Percentiles rank a stretch among this genome's conserved stretches.
Conservation (phyloP, 2,329 filamentous ascomycete genomes). For the Pestalotiopsis sp. region DNA sequence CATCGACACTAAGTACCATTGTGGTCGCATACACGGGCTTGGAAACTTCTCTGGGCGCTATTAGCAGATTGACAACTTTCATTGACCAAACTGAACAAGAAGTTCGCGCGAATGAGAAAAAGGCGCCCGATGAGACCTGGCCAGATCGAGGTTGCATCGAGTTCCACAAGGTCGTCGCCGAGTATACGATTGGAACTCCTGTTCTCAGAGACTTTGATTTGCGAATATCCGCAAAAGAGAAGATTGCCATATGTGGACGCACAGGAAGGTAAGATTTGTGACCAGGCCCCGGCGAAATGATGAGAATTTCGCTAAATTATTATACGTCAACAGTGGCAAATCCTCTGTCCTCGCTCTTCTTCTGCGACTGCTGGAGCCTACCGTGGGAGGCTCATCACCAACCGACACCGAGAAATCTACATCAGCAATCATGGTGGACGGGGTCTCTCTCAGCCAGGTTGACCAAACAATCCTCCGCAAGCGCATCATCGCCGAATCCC, state of each 20-base stretch:
- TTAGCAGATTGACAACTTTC: constrained; percentile 23
- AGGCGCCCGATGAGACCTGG: constrained; percentile 26
- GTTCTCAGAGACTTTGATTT: constrained; percentile 6
- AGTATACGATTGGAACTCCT: constrained; percentile 23
- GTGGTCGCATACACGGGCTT: constrained; percentile 24
- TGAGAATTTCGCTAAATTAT: background rate
- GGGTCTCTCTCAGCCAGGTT: constrained; percentile 34
- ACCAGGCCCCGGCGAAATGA: background rate
- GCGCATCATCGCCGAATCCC: constrained; percentile 51
- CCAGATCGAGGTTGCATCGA: constrained; percentile 30
- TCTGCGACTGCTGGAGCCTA: constrained; percentile 41
- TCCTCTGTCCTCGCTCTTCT: constrained; percentile 41
- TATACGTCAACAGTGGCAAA: constrained; percentile 36
- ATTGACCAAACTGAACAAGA: constrained; percentile 24
- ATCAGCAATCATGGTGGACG: constrained; percentile 43
- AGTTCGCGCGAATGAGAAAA: constrained; percentile 18
- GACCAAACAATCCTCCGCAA: constrained; percentile 43
- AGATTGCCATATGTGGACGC: constrained; percentile 18
- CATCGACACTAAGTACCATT: constrained; percentile 18
- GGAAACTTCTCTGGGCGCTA: constrained; percentile 26
- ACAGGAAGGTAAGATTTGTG: constrained; percentile 15
- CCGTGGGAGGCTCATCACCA: constrained; percentile 3
- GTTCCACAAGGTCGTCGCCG: constrained; percentile 32
- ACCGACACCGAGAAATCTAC: background rate
- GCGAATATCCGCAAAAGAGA: constrained; percentile 11